Conservation (phyloP, 495 filamentous ascomycete species). For the Penicillium silybi region DNA sequence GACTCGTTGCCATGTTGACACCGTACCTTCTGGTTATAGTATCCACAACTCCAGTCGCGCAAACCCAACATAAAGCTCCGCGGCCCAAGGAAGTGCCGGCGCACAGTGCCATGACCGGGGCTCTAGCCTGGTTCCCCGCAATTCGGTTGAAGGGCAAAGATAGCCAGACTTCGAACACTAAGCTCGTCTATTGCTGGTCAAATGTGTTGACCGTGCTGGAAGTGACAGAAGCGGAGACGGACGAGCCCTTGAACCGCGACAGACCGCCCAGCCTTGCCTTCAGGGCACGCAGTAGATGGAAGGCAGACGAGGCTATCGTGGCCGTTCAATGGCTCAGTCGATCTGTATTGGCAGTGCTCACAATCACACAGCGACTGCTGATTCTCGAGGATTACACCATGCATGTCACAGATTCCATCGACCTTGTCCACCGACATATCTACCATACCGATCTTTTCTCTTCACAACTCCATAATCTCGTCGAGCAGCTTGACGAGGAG, state of each 20-base stretch:
- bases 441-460: conserved; percentile 89
- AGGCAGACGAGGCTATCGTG: conserved; percentile 90
- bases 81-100: conserved; percentile 85
- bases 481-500: conserved; percentile 85
- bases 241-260: conserved; percentile 58
- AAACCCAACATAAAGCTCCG: conserved; percentile 90
- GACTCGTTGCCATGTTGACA: conserved; percentile 91
- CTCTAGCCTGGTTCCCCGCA: conserved; percentile 94
- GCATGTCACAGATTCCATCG: conserved; percentile 88
- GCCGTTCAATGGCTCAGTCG: conserved; percentile 95
- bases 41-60: conserved; percentile 90
- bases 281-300: conserved; percentile 82
- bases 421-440: conserved; percentile 86
- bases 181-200: conserved; percentile 98
- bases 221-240: conserved; percentile 63
- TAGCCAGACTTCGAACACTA: conserved; percentile 47
- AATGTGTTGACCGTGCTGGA: conserved; percentile 92
- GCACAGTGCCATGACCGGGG: conserved; percentile 87
- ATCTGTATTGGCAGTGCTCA: conserved; percentile 86
- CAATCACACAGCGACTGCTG: conserved; percentile 86
- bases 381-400: conserved; percentile 88
- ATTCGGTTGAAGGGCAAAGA: conserved; percentile 82
- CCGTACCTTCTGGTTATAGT: conserved; percentile 95
- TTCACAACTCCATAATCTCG: conserved; percentile 71
- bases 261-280: conserved; percentile 77